These are phyloP conservation scores for Boletellus ananiceps DNA, from an alignment of 768 basidiomycete species.

Conservation along the genomic window DNA sequence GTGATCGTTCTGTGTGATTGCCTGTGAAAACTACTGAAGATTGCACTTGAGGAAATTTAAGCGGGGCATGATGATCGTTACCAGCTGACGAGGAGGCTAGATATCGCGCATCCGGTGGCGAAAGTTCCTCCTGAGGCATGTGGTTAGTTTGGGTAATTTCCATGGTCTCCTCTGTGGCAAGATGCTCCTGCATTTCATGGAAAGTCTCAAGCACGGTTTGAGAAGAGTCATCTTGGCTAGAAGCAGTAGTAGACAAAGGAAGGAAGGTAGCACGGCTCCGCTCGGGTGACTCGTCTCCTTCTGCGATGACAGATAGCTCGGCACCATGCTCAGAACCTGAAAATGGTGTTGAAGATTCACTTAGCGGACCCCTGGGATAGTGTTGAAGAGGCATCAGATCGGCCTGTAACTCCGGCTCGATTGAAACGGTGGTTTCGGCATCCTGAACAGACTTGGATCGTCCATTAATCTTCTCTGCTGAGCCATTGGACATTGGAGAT, in stretches of 20 bases:
- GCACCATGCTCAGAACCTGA: slow-evolving; percentile 30
- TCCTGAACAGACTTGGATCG: slow-evolving; percentile 3
- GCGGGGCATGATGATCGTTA: slow-evolving; percentile 37
- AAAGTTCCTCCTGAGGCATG: slow-evolving; percentile 5
- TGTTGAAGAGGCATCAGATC: not conserved
- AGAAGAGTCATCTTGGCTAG: not conserved
- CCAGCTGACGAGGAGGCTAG: slow-evolving; percentile 29
- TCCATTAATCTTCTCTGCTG: not conserved
- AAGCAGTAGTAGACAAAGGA: slow-evolving; percentile 1
- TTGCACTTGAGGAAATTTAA: slow-evolving; percentile 32
- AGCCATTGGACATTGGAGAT: not conserved
- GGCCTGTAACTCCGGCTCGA: slow-evolving; percentile 3
- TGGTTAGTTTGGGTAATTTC: not conserved
- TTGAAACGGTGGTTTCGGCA: slow-evolving; percentile 1
- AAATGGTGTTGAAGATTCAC: slow-evolving; percentile 3
- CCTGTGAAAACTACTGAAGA: not conserved
- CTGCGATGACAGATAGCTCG: slow-evolving; percentile 65
- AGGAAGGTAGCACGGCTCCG: slow-evolving; percentile 15
- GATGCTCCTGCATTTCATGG: not conserved
- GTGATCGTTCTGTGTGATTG: slow-evolving; percentile 21
- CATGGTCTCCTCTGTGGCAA: not conserved
- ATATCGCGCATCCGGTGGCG: slow-evolving; percentile 14
- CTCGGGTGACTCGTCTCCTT: slow-evolving; percentile 62
- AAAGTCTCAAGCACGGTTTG: not conserved
- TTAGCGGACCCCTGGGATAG: not conserved